These are phyloP conservation scores for Mycena sp. DNA, from an alignment of 1,284 basidiomycete genomes.

Conservation along the genomic window DNA sequence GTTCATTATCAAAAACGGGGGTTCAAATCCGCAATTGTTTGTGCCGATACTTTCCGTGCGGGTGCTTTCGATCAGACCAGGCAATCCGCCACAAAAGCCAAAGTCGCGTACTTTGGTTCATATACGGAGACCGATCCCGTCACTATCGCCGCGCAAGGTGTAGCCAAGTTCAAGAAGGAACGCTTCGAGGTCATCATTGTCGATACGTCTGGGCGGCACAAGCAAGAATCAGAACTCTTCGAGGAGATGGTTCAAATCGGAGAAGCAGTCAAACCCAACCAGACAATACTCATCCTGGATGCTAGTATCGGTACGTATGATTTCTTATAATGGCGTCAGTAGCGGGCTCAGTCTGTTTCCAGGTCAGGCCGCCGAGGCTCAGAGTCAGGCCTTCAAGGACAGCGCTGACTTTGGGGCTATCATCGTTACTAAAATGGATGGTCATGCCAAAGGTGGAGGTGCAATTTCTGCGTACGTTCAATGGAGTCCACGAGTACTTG, in stretches of 20 bases:
- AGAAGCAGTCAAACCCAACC: conserved; percentile 91
- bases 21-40: conserved; percentile 98
- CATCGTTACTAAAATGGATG: conserved; percentile 99
- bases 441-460: conserved; percentile 98
- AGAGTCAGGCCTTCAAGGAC: conserved; percentile 97
- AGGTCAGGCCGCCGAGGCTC: conserved; percentile 98
- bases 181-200: conserved; percentile 99
- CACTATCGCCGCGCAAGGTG: conserved; percentile 93
- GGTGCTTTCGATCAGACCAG: conserved; percentile 99
- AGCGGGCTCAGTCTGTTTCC: conserved; percentile 33
- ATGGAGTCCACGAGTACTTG: neutral
- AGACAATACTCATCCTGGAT: conserved; percentile 91
- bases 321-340: neutral
- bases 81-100: conserved; percentile 95
- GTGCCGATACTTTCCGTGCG: conserved; percentile 99
- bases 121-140: conserved; percentile 99
- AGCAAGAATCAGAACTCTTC: conserved; percentile 97
- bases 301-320: conserved; percentile 79
- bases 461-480: conserved; percentile 94
- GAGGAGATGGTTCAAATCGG: conserved; percentile 98
- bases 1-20: conserved; percentile 98
- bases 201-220: conserved; percentile 97
- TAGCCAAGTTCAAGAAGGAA: conserved; percentile 97
- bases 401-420: conserved; percentile 98
- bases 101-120: conserved; percentile 98